These are phyloP conservation scores for Leucocoprinus birnbaumii DNA, from an alignment of 768 basidiomycete species.

Conservation along the genomic window DNA sequence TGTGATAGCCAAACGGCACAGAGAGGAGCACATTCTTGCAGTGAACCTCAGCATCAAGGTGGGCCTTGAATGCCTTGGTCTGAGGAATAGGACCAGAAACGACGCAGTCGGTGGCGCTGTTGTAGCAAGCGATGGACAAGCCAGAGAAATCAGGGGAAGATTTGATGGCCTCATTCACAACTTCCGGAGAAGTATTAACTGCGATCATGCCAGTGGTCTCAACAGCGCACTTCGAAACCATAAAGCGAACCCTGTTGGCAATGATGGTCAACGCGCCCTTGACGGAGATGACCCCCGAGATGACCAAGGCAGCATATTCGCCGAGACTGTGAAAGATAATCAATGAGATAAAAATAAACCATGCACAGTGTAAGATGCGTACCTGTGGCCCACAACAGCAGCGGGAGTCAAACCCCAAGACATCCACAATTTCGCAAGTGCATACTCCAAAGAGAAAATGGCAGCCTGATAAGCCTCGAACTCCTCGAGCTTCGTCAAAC, in stretches of 20 bases:
- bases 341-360: background rate
- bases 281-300: slow-evolving; percentile 56
- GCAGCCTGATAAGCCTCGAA: slow-evolving; percentile 50
- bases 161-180: slow-evolving; percentile 32
- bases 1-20: slow-evolving; percentile 67
- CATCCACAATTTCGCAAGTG: slow-evolving; percentile 61
- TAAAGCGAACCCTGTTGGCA: slow-evolving; percentile 54
- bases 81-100: slow-evolving; percentile 52
- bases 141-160: slow-evolving; percentile 29
- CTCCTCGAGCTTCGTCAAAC: slow-evolving; percentile 24
- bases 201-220: slow-evolving; percentile 61
- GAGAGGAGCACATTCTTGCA: slow-evolving; percentile 31
- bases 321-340: slow-evolving; percentile 48
- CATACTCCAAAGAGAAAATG: slow-evolving; percentile 61
- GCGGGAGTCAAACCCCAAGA: slow-evolving; percentile 63
- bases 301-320: slow-evolving; percentile 70
- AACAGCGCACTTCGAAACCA: slow-evolving; percentile 44
- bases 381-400: slow-evolving; percentile 77
- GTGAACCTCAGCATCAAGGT: slow-evolving; percentile 37
- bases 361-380: background rate
- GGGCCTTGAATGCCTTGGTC: slow-evolving; percentile 36
- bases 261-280: slow-evolving; percentile 57
- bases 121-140: slow-evolving; percentile 57
- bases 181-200: slow-evolving; percentile 34
- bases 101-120: slow-evolving; percentile 54